Evolutionary conservation across 345 rosid species (phyloP), one percentile per base, ranked within the genome.

Genomic region (Brassica carinata): DNA sequence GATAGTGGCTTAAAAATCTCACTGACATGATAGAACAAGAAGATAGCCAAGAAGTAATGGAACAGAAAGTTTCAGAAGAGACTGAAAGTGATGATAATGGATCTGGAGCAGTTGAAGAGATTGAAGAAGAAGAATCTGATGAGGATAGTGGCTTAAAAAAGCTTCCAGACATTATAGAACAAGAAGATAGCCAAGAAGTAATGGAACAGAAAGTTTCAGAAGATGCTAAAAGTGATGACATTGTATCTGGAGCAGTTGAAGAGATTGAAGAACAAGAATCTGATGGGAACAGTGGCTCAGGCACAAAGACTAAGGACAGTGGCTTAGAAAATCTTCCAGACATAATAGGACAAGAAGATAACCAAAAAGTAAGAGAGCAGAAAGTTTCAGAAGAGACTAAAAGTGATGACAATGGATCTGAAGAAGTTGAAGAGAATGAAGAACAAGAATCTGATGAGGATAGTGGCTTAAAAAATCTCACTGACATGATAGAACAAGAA

Each of bases 101-200:
- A 18, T 18, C 19, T 18, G 19, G 1, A 18, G 19, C 0, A 18
- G 19, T 19, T 19, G 23, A 19, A 19, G 23, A 2, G 2, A 62
- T 2, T 67, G 59, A 67, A 19, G 40, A 43, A 61, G 15, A 5
- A 55, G 77, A 45, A 40, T 51, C 66, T 82, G 72, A 83, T 36
- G 77, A 23, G 26, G 26, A 38, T 8, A 38, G 0, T 38, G 45
- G 45, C 45, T 38, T 38, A 38, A 2, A 8, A 38, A 38, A 38
- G 1, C 7, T 13, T 13, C 57, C 57, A 14, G 57, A 48, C 18
- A 48, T 48, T 1, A 48, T 5, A 13, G 7, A 14, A 14, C 53
- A 45, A 23, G 26, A 23, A 23, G 26, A 23, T 23, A 23, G 0
- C 2, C 26, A 23, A 23, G 23, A 23, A 23, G 26, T 23, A 1